Evolutionary conservation across 2,329 filamentous ascomycete species (phyloP), one percentile per base, ranked within the genome.

Genomic region (Magnaporthiopsis incrustans): DNA sequence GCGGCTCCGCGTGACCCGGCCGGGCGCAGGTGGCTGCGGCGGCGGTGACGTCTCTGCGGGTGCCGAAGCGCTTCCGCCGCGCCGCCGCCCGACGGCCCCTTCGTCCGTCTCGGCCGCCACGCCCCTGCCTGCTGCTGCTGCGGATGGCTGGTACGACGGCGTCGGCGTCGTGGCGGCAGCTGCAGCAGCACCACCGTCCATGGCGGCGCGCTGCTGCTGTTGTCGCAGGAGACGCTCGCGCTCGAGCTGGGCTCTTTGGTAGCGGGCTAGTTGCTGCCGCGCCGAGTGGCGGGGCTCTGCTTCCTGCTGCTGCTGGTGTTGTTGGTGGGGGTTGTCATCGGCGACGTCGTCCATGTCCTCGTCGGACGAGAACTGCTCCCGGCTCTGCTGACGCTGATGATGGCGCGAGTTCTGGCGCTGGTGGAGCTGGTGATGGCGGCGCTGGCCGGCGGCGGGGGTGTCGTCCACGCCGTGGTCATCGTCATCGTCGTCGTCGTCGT

Each of bases 1-100:
- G 35, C 73, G 67, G 22, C 67, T 72, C 65, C 73, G 68, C 60
- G 71, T 72, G 18, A 64, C 63, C 64, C 72, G 66, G 56, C 67
- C 67, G 53, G 72, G 71, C 8, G 70, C 69, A 22, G 71, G 70
- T 2, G 61, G 68, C 22, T 3, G 27, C 27, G 27, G 27, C 27
- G 27, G 27, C 27, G 27, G 27, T 5, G 68, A 65, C 1, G 60
- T 53, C 44, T 44, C 63, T 22, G 57, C 30, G 32, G 26, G 14
- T 30, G 27, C 27, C 3, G 27, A 30, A 30, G 27, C 10, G 11
- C 53, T 26, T 15, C 44, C 61, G 32, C 30, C n/a, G 11, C 60
- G 38, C 27, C 27, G 27, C 27, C 27, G 27, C 32, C 60, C 22
- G 35, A 15, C 50, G 33, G 33, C 8, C n/a, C 22, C 44, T n/a